phyloP scores from a whole-genome alignment of 75 land plant species.

The Adiantum capillusveneris region DNA sequence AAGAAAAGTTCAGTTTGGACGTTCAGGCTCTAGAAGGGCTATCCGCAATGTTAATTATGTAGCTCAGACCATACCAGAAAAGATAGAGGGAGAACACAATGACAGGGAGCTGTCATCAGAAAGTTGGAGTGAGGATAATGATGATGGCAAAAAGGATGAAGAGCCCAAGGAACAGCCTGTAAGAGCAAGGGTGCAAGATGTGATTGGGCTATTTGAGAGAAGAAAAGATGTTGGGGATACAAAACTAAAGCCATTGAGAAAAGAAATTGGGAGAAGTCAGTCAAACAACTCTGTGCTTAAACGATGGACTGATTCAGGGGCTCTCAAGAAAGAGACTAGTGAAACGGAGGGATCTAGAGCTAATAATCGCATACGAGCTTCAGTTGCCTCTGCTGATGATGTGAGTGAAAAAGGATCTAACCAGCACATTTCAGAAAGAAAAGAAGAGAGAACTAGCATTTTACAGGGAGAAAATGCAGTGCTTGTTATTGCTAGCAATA shows the following conservation, averaged over 20 bases:
- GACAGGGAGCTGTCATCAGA: slow-evolving; percentile 28
- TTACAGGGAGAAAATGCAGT: not conserved
- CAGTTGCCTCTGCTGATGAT: not conserved
- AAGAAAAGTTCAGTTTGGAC: slow-evolving; percentile 41
- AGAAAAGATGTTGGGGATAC: not conserved
- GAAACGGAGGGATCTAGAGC: not conserved
- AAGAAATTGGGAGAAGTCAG: not conserved
- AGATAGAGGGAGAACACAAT: slow-evolving; percentile 21
- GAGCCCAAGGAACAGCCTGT: slow-evolving; percentile 17
- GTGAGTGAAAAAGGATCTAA: not conserved
- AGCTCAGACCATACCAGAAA: slow-evolving; percentile 27
- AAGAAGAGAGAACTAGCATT: not conserved
- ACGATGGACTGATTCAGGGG: slow-evolving; percentile 3
- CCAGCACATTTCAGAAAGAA: not conserved
- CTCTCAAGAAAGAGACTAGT: not conserved
- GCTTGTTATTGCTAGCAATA: not conserved
- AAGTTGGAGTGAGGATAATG: slow-evolving; percentile 15
- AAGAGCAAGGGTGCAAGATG: slow-evolving; percentile 24
- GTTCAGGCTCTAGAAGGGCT: slow-evolving; percentile 49
- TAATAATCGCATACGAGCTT: not conserved
- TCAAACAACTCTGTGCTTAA: not conserved
- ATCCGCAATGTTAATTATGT: slow-evolving; percentile 82
- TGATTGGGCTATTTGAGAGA: slow-evolving; percentile 21
- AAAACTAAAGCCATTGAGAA: not conserved
- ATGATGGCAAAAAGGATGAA: slow-evolving; percentile 34